Evolutionary conservation across 1,284 basidiomycete species (phyloP), one percentile per base, ranked within the genome.

Genomic region (Takashimella tepidaria): DNA sequence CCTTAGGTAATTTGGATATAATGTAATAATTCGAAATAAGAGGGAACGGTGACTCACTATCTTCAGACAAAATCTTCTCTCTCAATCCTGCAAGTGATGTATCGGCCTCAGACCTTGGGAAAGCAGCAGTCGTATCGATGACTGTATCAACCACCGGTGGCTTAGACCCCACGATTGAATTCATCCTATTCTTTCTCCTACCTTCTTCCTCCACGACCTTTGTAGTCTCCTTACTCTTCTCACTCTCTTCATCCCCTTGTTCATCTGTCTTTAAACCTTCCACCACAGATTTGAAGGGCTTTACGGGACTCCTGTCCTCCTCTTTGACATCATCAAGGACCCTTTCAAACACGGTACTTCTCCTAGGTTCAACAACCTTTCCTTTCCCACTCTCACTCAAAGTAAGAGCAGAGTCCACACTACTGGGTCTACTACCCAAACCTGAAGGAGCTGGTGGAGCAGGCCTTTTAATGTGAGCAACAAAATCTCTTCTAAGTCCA

Each of bases 401-500:
- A 37, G 56, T 46, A 11, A 51, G 45, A 19, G 45, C 57, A 2
- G 59, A 53, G 45, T 68, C 62, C 4, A 63, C 47, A 27, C 58
- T 61, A 40, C 45, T 49, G 1, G 63, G 62, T 47, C 63, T 24
- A 11, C 19, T 23, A 22, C n/a, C 4, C 5, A 19, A 16, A 22
- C 20, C 12, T 12, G n/a, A 26, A 25, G 65, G 65, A 25, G 68
- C 63, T 26, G 56, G 55, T 10, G 68, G 68, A 16, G 68, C 65
- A 31, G 60, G 62, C 25, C 67, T 53, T 37, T 52, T 59, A 26
- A 68, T 62, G 10, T 50, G 45, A 11, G 53, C 58, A 8, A 66
- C 31, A 11, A 68, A 59, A 26, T 68, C 63, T 10, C 57, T 21
- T 40, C 56, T 57, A 16, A 37, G 31, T 37, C 31, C 31, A 8